Percentiles rank a stretch among this genome's conserved stretches.
Conservation (phyloP, 805 yeast species). For the Ogataea methylovora region DNA sequence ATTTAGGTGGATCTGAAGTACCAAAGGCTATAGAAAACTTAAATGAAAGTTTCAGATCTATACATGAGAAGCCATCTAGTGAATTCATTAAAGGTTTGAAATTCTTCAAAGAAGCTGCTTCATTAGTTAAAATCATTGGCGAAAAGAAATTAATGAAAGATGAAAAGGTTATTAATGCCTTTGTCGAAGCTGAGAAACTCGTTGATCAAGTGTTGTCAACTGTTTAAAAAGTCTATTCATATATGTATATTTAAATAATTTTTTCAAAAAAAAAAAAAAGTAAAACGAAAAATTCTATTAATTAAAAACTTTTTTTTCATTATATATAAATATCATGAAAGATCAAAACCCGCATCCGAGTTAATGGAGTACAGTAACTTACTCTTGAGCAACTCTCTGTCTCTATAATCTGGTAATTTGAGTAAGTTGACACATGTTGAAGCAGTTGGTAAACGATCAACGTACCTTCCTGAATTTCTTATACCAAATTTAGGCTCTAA, state of each 20-base stretch:
- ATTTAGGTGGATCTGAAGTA: slow-evolving; percentile 28
- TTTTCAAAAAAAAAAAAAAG: too few species aligned
- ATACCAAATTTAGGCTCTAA: slow-evolving; percentile 78
- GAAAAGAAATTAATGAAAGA: background rate
- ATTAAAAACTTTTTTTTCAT: too few species aligned
- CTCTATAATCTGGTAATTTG: slow-evolving; percentile 75
- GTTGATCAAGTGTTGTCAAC: background rate
- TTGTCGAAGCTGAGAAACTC: background rate
- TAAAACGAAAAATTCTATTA: too few species aligned
- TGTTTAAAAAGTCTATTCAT: too few species aligned
- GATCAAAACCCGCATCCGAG: slow-evolving; percentile 81
- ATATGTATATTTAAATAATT: too few species aligned
- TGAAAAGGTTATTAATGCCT: background rate
- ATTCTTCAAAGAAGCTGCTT: slow-evolving; percentile 17
- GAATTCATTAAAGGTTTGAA: slow-evolving; percentile 15
- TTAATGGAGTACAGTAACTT: slow-evolving; percentile 75
- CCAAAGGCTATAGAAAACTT: background rate
- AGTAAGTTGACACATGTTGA: slow-evolving; percentile 88
- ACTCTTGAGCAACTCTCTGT: slow-evolving; percentile 45
- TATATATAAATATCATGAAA: too few species aligned
- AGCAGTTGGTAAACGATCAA: slow-evolving; percentile 73
- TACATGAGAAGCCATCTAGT: slow-evolving; percentile 12
- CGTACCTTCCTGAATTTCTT: slow-evolving; percentile 51
- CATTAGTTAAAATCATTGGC: slow-evolving; percentile 11
- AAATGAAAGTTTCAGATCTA: slow-evolving; percentile 7